phyloP scores from a whole-genome alignment of 202 grass and related monocot genomes.

The Dendrocalamus latiflorus region DNA sequence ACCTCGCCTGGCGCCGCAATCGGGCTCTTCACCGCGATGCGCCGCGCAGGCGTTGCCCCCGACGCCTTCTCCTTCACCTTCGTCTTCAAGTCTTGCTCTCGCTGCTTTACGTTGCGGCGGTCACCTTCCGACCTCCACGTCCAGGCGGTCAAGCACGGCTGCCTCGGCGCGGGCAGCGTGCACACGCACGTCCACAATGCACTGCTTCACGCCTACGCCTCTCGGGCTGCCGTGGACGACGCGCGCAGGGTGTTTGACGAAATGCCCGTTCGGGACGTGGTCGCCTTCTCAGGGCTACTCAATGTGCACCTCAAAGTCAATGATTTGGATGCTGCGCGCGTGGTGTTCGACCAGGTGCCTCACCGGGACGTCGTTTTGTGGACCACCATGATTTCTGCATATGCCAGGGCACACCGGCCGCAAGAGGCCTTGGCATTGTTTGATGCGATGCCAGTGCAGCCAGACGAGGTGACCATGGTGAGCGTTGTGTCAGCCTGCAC shows the following conservation, averaged over 20 bases:
- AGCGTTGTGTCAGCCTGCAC: constrained; percentile 55
- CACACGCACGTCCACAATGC: constrained; percentile 49
- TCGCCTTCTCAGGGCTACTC: constrained; percentile 46
- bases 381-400: constrained; percentile 54
- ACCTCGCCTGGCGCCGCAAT: constrained; percentile 30
- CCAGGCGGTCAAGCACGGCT: constrained; percentile 46
- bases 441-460: constrained; percentile 41
- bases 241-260: constrained; percentile 45
- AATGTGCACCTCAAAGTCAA: constrained; percentile 25
- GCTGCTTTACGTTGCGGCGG: background rate
- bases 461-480: constrained; percentile 65
- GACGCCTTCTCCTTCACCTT: constrained; percentile 70
- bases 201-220: constrained; percentile 46
- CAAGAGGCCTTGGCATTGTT: constrained; percentile 49
- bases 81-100: constrained; percentile 43
- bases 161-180: constrained; percentile 30
- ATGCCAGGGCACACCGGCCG: constrained; percentile 17
- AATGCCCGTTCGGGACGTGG: constrained; percentile 44
- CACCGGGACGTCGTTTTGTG: constrained; percentile 42
- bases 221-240: constrained; percentile 11
- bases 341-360: constrained; percentile 42
- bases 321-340: constrained; percentile 29
- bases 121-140: constrained; percentile 44
- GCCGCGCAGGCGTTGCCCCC: constrained; percentile 21
- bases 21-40: constrained; percentile 47